Conservation (phyloP, 805 yeast genomes). For the Helenozyma rhizophorensis region DNA sequence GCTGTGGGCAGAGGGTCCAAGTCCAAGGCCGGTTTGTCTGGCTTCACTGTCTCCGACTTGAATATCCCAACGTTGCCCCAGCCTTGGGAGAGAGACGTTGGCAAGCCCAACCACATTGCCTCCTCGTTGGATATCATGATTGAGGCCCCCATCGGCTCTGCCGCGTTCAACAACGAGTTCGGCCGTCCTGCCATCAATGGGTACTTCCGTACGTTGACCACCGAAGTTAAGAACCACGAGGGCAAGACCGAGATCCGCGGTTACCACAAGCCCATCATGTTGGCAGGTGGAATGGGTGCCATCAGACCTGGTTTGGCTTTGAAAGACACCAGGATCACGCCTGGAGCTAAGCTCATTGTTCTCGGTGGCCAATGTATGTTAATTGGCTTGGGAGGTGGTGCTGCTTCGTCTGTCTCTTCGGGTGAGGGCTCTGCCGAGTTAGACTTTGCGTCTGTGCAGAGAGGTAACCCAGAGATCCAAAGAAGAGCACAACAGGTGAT, state of each 20-base stretch:
- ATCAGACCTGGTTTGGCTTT: constrained; percentile 90
- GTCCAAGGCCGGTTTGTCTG: constrained; percentile 93
- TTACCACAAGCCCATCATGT: constrained; percentile 97
- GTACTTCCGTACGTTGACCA: constrained; percentile 91
- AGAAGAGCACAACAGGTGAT: constrained; percentile 98
- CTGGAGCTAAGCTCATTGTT: constrained; percentile 88
- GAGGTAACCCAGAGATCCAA: constrained; percentile 99
- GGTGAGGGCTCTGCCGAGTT: constrained; percentile 95
- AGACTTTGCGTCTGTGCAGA: constrained; percentile 97
- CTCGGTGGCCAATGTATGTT: constrained; percentile 98
- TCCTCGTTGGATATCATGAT: constrained; percentile 91
- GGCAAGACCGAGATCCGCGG: constrained; percentile 81
- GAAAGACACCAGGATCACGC: constrained; percentile 82
- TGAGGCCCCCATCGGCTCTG: constrained; percentile 96
- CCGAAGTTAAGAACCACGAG: constrained; percentile 59
- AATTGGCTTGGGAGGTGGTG: constrained; percentile 99
- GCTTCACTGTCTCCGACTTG: constrained; percentile 88
- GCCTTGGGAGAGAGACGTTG: constrained; percentile 93
- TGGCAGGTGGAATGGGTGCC: constrained; percentile 99
- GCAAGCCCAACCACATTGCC: constrained; percentile 91
- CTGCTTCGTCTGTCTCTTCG: constrained; percentile 94
- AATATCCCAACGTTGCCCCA: constrained; percentile 78
- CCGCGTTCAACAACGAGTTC: constrained; percentile 97
- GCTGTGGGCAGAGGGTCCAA: constrained; percentile 99
- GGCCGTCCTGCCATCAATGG: constrained; percentile 98